Evolutionary conservation across 371 early-diverging fungal species (phyloP).

Genomic region (Chytridium lagenaria): DNA sequence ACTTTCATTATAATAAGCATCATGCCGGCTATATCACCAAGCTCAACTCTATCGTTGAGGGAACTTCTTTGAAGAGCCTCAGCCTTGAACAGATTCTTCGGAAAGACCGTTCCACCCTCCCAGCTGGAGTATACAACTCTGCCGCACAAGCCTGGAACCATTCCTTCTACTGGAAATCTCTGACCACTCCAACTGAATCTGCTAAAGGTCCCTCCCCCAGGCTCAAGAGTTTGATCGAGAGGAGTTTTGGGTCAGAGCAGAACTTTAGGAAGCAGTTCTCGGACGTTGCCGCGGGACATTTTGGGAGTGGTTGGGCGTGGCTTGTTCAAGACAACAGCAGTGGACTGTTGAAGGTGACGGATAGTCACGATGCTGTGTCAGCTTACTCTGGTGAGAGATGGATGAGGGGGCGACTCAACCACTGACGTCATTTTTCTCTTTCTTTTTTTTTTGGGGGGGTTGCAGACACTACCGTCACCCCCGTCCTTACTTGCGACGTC

Average conservation of each 20-base stretch:
- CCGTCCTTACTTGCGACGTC: slow-evolving; percentile 54
- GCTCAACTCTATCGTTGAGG: slow-evolving; percentile 34
- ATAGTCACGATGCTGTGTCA: slow-evolving; percentile 51
- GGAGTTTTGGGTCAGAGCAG: slow-evolving; percentile 41
- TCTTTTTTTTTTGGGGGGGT: not conserved
- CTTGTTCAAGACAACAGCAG: slow-evolving; percentile 40
- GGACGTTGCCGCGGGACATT: slow-evolving; percentile 44
- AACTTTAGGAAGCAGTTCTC: slow-evolving; percentile 42
- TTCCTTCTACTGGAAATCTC: slow-evolving; percentile 42
- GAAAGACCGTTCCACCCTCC: slow-evolving; percentile 22
- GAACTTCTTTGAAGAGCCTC: slow-evolving; percentile 23
- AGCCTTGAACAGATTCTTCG: slow-evolving; percentile 29
- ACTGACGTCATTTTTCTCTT: not conserved
- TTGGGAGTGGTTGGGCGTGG: slow-evolving; percentile 53
- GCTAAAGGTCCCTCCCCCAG: slow-evolving; percentile 19
- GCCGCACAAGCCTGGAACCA: slow-evolving; percentile 47
- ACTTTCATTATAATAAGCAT: slow-evolving; percentile 46
- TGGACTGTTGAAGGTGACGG: slow-evolving; percentile 43
- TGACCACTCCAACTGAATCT: slow-evolving; percentile 17
- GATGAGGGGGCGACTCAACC: not conserved
- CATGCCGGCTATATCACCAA: slow-evolving; percentile 45
- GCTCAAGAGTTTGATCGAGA: slow-evolving; percentile 28
- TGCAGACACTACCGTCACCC: slow-evolving; percentile 34
- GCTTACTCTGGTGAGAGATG: slow-evolving; percentile 24
- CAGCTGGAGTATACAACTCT: slow-evolving; percentile 42